Conservation (phyloP, 345 rosid genomes). For the Lepidium didymum region DNA sequence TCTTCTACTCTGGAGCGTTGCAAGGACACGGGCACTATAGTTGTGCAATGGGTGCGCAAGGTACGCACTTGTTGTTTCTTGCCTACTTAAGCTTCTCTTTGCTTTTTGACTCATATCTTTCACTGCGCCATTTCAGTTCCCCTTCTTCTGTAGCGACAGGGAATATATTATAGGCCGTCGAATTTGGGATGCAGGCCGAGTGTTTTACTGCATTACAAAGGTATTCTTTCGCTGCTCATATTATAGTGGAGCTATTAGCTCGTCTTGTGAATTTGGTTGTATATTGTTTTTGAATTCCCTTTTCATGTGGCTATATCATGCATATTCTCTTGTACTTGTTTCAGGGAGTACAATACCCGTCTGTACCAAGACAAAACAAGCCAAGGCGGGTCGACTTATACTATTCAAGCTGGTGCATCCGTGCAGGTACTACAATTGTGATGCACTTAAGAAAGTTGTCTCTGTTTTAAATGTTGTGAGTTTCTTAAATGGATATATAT, state of each 20-base stretch:
- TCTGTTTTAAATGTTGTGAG: neutral
- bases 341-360: conserved; percentile 73
- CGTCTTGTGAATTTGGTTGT: neutral
- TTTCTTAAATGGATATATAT: neutral
- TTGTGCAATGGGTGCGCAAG: conserved; percentile 94
- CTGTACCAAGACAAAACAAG: conserved; percentile 65
- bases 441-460: neutral
- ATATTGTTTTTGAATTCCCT: neutral
- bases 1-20: conserved; percentile 63
- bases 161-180: conserved; percentile 94
- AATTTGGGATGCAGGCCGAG: conserved; percentile 81
- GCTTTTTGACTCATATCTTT: conserved; percentile 2
- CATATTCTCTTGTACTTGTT: neutral
- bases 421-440: conserved; percentile 53
- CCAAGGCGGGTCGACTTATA: conserved; percentile 86
- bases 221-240: conserved; percentile 28
- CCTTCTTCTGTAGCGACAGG: conserved; percentile 96
- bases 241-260: neutral
- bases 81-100: neutral
- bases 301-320: neutral
- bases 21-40: conserved; percentile 66
- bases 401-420: conserved; percentile 95
- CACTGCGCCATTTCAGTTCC: conserved; percentile 52
- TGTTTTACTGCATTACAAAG: conserved; percentile 86
- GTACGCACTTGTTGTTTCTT: conserved; percentile 25